Conservation (phyloP, 2,329 filamentous ascomycete genomes). For the Stagonosporopsis cucurbitacearum region DNA sequence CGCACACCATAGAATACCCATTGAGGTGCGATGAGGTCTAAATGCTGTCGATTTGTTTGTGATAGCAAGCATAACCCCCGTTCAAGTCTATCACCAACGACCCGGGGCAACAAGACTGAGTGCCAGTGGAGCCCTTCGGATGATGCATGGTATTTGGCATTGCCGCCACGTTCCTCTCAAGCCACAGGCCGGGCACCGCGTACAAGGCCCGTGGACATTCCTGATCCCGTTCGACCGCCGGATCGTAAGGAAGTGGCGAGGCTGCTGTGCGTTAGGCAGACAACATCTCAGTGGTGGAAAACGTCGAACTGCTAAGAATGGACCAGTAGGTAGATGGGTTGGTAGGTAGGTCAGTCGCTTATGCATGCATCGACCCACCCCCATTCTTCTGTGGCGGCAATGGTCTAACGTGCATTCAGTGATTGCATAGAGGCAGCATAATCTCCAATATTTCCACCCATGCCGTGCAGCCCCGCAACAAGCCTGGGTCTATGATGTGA, state of each 20-base stretch:
- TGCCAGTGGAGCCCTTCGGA: background rate
- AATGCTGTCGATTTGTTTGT: background rate
- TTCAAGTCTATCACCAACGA: background rate
- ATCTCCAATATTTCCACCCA: constrained; percentile 2
- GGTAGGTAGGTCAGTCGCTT: constrained; percentile 17
- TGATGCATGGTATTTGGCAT: background rate
- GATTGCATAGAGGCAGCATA: constrained; percentile 6
- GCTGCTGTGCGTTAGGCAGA: background rate
- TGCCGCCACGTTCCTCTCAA: background rate
- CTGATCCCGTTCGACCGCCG: background rate
- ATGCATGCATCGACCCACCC: constrained; percentile 23
- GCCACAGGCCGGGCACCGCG: background rate
- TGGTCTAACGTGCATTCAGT: constrained; percentile 2
- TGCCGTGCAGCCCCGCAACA: background rate
- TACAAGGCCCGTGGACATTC: background rate
- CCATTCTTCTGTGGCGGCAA: constrained; percentile 15
- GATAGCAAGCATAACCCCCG: background rate
- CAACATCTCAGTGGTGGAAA: constrained; percentile 2
- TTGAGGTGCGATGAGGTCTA: too few relatives aligned
- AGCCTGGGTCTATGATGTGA: background rate
- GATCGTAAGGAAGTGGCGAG: background rate
- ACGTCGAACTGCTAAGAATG: background rate
- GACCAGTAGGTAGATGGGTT: background rate
- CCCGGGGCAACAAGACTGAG: background rate
- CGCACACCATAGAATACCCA: too few relatives aligned